Base-by-base conservation (phyloP, 441 rosid genomes). In the Raphanus hybrid region DNA sequence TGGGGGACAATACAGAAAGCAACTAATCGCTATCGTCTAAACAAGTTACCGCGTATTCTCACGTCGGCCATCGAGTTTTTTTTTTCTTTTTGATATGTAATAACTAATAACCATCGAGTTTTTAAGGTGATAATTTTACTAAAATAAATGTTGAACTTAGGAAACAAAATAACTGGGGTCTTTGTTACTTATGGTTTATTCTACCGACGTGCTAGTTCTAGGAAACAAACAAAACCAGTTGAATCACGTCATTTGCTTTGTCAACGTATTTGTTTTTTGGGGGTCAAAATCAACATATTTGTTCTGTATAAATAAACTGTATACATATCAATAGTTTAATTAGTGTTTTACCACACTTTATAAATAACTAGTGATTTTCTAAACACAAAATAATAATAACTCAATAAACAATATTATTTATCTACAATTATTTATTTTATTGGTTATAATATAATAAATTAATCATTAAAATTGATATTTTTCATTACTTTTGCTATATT, bases 11-110 rank as follows among this genome's bases (percentile, higher is more conserved):
- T 14, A 1, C 34, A 58, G 34, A 58, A 57, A 57, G 62, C 29
- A 16, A 55, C 62, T 16, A 3, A 57, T 20, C 29, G 27, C 12
- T 57, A 57, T 57, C 61, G 61, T 57, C 29, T 20, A 3, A 18
- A 43, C 12, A 57, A 52, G 32, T 58, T 58, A 48, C 32, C 32
- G 62, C 32, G 62, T 58, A 16, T 57, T 57, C 32, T 57, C 62
- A 20, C 10, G 32, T 57, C 62, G 62, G 32, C 12, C 61, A 20
- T 26, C 32, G 26, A 35, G 41, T 35, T 35, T 35, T 35, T 35
- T 8, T 4, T 23, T 23, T 23, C 26, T 23, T 23, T 23, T 23
- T 23, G 26, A 23, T 23, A 23, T 1, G 26, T 23, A 23, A 23
- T 23, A 23, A 23, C 26, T 23, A 23, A 23, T 23, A 23, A 23